Conservation (phyloP, 2,329 filamentous ascomycete genomes). For the Sphaerostilbella broomeana region DNA sequence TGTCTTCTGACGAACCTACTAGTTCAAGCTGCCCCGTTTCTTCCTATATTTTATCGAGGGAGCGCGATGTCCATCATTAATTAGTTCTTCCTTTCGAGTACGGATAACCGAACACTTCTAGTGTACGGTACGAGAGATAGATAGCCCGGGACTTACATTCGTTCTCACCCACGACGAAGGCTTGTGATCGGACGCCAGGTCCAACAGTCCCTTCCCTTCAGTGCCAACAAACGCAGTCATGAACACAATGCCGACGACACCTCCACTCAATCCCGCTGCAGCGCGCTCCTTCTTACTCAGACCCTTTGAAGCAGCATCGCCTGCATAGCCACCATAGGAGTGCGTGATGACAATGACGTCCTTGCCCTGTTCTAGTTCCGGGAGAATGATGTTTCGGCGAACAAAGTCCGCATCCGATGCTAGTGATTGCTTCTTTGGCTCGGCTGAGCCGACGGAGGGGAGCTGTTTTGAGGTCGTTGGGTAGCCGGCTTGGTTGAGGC, state of each 20-base stretch:
- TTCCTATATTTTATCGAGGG: not conserved
- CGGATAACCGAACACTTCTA: too few relatives aligned
- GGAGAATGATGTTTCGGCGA: slow-evolving; percentile 3
- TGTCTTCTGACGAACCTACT: slow-evolving; percentile 40
- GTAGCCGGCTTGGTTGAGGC: slow-evolving; percentile 11
- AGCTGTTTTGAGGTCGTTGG: slow-evolving; percentile 6
- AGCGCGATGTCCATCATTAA: too few relatives aligned
- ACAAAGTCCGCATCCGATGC: slow-evolving; percentile 5
- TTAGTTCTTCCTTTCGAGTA: too few relatives aligned
- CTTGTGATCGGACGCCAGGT: too few relatives aligned
- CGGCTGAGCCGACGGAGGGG: slow-evolving; percentile 7
- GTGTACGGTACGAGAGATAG: too few relatives aligned
- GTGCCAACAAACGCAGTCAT: not conserved
- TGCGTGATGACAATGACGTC: slow-evolving; percentile 19
- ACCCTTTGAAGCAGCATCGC: slow-evolving; percentile 14
- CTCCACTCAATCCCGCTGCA: too few relatives aligned
- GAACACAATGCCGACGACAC: not conserved
- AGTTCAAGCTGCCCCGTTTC: not conserved
- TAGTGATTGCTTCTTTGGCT: slow-evolving; percentile 2
- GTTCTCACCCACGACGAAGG: too few relatives aligned
- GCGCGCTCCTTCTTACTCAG: slow-evolving; percentile 15
- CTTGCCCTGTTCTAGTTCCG: slow-evolving; percentile 15
- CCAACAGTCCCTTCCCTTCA: too few relatives aligned
- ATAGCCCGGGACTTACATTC: too few relatives aligned
- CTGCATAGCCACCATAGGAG: slow-evolving; percentile 19